phyloP scores from a whole-genome alignment of 495 filamentous ascomycete species.

The Talaromyces trachyspermus region DNA sequence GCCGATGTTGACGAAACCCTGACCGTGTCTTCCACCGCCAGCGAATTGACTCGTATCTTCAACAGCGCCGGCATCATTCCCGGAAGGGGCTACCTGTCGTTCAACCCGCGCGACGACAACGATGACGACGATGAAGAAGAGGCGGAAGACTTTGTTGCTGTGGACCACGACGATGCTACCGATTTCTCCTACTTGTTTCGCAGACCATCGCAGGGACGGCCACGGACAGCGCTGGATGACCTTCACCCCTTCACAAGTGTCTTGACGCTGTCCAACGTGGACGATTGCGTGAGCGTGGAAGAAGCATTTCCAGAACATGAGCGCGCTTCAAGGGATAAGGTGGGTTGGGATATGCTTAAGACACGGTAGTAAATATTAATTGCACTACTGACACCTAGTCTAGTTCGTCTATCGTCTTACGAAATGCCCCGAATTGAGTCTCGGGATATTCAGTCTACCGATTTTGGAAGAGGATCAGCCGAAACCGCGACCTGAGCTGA shows the following conservation, averaged over 20 bases:
- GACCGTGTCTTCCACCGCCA: slow-evolving; percentile 22
- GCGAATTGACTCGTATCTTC: slow-evolving; percentile 28
- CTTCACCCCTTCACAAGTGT: slow-evolving; percentile 65
- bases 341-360: slow-evolving; percentile 23
- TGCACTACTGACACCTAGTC: slow-evolving; percentile 3
- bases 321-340: slow-evolving; percentile 74
- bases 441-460: slow-evolving; percentile 68
- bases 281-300: slow-evolving; percentile 71
- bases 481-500: slow-evolving; percentile 48
- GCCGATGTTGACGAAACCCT: slow-evolving; percentile 3
- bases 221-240: slow-evolving; percentile 38
- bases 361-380: neutral
- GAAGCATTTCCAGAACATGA: slow-evolving; percentile 66
- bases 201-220: slow-evolving; percentile 16
- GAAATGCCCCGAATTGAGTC: slow-evolving; percentile 66
- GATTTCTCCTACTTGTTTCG: slow-evolving; percentile 41
- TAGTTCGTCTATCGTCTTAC: slow-evolving; percentile 79
- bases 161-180: slow-evolving; percentile 36
- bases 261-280: slow-evolving; percentile 64
- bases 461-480: slow-evolving; percentile 34
- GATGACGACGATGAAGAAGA: slow-evolving; percentile 35
- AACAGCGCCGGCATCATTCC: slow-evolving; percentile 25
- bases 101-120: slow-evolving; percentile 24
- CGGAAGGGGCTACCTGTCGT: slow-evolving; percentile 26
- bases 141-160: slow-evolving; percentile 34